These are phyloP conservation scores for Chimonanthus praecox DNA, from an alignment of 164 flowering plant genomes.

Conservation along the genomic window DNA sequence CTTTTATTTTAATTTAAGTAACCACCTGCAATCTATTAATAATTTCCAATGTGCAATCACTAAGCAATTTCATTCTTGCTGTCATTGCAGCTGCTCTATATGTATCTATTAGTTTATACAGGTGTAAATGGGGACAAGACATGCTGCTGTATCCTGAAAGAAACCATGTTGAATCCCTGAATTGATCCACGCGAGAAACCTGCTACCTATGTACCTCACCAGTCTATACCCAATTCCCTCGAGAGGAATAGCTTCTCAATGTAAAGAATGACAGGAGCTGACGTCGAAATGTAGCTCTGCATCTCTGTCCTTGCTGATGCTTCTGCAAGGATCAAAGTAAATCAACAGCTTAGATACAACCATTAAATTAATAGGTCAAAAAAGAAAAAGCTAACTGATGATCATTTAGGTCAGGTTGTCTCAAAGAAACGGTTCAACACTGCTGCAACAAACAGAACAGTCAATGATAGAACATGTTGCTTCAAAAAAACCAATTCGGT, in stretches of 20 bases:
- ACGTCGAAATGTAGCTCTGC: conserved; percentile 59
- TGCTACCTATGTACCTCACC: conserved; percentile 36
- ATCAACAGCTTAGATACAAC: neutral
- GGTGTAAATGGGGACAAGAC: neutral
- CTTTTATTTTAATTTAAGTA: too few species aligned
- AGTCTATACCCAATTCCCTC: conserved; percentile 66
- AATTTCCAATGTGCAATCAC: too few species aligned
- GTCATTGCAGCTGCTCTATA: neutral
- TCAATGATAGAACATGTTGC: too few species aligned
- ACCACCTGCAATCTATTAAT: too few species aligned
- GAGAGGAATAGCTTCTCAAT: conserved; percentile 63
- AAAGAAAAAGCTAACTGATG: neutral
- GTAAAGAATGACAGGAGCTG: conserved; percentile 53
- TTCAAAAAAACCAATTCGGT: too few species aligned
- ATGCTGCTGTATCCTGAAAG: neutral
- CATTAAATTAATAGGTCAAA: neutral
- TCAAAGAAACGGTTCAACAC: neutral
- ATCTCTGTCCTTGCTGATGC: conserved; percentile 61
- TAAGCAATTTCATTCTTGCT: too few species aligned
- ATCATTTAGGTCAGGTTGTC: neutral
- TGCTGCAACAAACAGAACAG: too few species aligned
- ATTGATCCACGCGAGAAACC: neutral
- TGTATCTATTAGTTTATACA: neutral
- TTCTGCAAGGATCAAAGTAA: conserved; percentile 43
- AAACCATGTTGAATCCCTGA: neutral